Conservation (phyloP, 2,329 filamentous ascomycete species). For the Paracorniculantispora psalliotae region DNA sequence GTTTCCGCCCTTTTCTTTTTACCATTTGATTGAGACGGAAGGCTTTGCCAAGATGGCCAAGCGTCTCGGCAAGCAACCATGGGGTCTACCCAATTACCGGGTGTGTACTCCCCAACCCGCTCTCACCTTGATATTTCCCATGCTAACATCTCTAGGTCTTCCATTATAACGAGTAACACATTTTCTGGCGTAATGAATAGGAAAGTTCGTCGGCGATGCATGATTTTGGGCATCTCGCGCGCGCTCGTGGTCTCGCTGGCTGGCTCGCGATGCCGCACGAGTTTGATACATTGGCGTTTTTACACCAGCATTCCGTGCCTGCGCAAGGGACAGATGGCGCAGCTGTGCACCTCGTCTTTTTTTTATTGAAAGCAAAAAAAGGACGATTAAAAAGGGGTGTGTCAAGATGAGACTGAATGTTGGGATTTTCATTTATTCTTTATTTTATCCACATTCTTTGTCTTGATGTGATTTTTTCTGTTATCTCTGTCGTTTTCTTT, state of each 20-base stretch:
- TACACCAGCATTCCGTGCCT: neutral
- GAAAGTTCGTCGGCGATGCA: slow-evolving; percentile 3
- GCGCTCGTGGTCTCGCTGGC: neutral
- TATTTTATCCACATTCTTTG: neutral
- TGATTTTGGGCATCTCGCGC: slow-evolving; percentile 2
- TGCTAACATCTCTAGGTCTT: slow-evolving; percentile 13
- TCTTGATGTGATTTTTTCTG: neutral
- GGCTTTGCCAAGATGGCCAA: slow-evolving; percentile 97
- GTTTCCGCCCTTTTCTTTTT: slow-evolving; percentile 96
- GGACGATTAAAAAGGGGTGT: neutral
- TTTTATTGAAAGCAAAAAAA: neutral
- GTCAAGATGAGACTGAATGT: slow-evolving; percentile 3
- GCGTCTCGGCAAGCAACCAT: slow-evolving; percentile 77
- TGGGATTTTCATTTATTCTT: neutral
- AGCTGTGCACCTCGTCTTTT: neutral
- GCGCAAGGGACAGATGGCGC: neutral
- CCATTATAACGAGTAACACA: slow-evolving; percentile 14
- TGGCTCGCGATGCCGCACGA: neutral
- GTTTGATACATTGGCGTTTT: slow-evolving; percentile 2
- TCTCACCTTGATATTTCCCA: neutral
- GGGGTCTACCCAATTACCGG: slow-evolving; percentile 94
- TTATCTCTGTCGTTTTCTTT: neutral
- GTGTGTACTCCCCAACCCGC: slow-evolving; percentile 47
- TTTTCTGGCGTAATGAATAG: slow-evolving; percentile 11
- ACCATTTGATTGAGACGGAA: slow-evolving; percentile 95